phyloP scores from a whole-genome alignment of 2,329 filamentous ascomycete genomes.

The Neofusicoccum cordaticola region DNA sequence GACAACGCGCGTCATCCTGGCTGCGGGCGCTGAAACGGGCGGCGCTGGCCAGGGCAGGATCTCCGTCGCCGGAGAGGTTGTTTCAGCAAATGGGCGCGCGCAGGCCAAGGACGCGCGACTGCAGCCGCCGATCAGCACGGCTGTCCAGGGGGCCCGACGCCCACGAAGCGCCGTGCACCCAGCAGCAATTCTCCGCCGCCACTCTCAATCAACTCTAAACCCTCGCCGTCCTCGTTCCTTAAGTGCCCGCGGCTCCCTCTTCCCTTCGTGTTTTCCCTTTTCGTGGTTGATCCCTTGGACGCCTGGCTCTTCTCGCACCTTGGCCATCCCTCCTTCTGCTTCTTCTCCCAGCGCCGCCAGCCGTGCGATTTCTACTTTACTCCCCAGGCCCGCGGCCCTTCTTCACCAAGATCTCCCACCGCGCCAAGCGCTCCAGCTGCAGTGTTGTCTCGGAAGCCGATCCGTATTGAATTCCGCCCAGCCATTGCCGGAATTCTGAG shows the following conservation, averaged over 20 bases:
- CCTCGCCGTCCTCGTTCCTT: background rate
- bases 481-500: background rate
- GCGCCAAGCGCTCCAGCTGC: background rate
- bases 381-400: slow-evolving; percentile 5
- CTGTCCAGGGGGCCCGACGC: slow-evolving; percentile 5
- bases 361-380: background rate
- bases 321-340: background rate
- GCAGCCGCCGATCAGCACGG: slow-evolving; percentile 5
- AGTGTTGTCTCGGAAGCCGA: background rate
- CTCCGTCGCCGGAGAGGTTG: background rate
- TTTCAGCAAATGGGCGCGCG: slow-evolving; percentile 12
- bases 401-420: background rate
- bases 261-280: background rate
- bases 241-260: background rate
- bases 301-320: background rate
- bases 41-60: slow-evolving; percentile 7
- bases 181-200: slow-evolving; percentile 9
- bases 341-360: slow-evolving; percentile 1
- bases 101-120: background rate
- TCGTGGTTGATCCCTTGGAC: background rate
- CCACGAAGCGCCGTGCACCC: background rate
- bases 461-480: background rate
- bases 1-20: slow-evolving; percentile 11
- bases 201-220: slow-evolving; percentile 13
- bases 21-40: slow-evolving; percentile 11